Percentiles rank a stretch among this genome's conserved stretches.
Conservation (phyloP, 495 filamentous ascomycete genomes). For the Filosporella fistucella region DNA sequence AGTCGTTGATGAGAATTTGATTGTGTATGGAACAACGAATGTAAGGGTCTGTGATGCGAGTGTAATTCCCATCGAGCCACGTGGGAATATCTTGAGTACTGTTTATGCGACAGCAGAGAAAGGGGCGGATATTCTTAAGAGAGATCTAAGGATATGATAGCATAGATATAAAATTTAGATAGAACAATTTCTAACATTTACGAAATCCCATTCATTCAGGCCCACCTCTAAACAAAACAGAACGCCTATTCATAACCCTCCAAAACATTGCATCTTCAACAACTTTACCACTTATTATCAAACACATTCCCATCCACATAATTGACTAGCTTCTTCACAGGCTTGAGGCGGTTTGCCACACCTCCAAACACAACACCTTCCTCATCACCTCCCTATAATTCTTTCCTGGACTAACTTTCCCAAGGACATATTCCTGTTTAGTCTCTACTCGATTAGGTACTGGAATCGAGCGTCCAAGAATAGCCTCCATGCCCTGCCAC, state of each 20-base stretch:
- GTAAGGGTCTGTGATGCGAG: slow-evolving; percentile 52
- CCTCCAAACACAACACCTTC: slow-evolving; percentile 42
- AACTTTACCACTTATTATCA: too few relatives aligned
- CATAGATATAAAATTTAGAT: too few relatives aligned
- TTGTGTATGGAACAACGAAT: slow-evolving; percentile 44
- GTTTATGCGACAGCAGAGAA: slow-evolving; percentile 53
- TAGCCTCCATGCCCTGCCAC: slow-evolving; percentile 50
- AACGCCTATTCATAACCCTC: too few relatives aligned
- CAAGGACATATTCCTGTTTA: slow-evolving; percentile 40
- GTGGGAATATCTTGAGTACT: slow-evolving; percentile 42
- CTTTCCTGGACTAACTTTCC: slow-evolving; percentile 48
- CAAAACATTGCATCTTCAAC: too few relatives aligned
- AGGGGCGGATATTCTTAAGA: slow-evolving; percentile 49
- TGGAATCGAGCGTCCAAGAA: slow-evolving; percentile 46
- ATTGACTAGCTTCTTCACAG: too few relatives aligned
- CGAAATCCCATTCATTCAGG: too few relatives aligned
- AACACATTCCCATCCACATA: too few relatives aligned
- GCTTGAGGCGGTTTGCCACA: too few relatives aligned
- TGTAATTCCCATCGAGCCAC: slow-evolving; percentile 43
- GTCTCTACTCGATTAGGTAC: slow-evolving; percentile 49
- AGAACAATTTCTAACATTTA: too few relatives aligned
- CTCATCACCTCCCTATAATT: slow-evolving; percentile 49
- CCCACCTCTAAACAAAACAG: too few relatives aligned
- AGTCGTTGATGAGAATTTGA: slow-evolving; percentile 48
- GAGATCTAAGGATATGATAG: too few relatives aligned